Evolutionary conservation across 148 eudicot genomes (phyloP).

Genomic region (Nepenthes gracilis): DNA sequence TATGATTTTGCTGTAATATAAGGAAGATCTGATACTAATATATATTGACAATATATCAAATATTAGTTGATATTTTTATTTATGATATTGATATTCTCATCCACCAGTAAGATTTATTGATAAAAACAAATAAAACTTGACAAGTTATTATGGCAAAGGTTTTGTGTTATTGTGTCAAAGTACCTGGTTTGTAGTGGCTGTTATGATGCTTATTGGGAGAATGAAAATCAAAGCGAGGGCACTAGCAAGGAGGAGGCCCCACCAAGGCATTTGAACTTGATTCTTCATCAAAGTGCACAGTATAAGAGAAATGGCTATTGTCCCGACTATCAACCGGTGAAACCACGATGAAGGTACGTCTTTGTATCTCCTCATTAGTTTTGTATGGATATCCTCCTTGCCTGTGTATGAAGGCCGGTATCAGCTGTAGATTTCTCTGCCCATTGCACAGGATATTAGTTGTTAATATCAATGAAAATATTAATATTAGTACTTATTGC

Average conservation of each 20-base stretch:
- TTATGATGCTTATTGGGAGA: conserved; percentile 93
- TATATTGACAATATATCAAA: too few species aligned
- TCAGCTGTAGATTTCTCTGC: conserved; percentile 75
- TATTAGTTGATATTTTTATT: too few species aligned
- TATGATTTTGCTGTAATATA: too few species aligned
- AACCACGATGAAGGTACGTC: conserved; percentile 99
- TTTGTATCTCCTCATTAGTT: conserved; percentile 62
- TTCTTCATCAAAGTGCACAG: conserved; percentile 64
- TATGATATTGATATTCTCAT: too few species aligned
- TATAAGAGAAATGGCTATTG: conserved; percentile 41
- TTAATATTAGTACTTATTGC: background rate
- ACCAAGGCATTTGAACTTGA: conserved; percentile 94
- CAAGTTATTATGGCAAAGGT: too few species aligned
- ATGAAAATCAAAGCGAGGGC: conserved; percentile 73
- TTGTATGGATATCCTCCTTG: conserved; percentile 83
- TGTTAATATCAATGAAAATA: too few species aligned
- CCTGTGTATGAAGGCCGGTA: conserved; percentile 63
- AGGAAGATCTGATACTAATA: too few species aligned
- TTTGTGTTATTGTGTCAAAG: too few species aligned
- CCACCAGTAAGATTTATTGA: too few species aligned
- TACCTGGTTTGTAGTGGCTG: conserved; percentile 97
- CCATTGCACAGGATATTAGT: background rate
- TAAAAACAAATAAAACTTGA: too few species aligned
- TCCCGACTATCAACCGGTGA: conserved; percentile 44
- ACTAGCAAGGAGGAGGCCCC: conserved; percentile 91